Base-by-base conservation (phyloP, 1,284 basidiomycete genomes). In the Pseudozyma tsukubaensis region DNA sequence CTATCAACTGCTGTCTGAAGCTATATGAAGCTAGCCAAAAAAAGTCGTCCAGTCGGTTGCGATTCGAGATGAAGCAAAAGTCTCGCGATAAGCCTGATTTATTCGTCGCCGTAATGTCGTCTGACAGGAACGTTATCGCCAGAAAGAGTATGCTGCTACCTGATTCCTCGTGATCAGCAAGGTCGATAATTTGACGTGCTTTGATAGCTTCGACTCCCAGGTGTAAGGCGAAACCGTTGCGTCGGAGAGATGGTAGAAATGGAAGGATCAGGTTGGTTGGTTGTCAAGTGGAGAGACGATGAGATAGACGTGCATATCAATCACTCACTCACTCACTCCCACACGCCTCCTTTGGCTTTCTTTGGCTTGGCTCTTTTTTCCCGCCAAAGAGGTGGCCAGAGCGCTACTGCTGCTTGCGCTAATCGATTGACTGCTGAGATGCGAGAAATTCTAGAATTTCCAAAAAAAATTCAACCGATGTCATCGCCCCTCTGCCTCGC, bases 401-500 rank as follows among this genome's bases (percentile, higher is more conserved):
- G 44, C 44, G 44, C 21, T 21, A 24, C 24, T 21, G 10, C 19
- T 43, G 18, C 9, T 10, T 8, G 6, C 32, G 48, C 14, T 19
- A 9, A 11, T 50, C 11, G n/a, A 29, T 29, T 29, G 24, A 29
- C 24, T 29, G 24, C 24, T 29, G 24, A 29, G 6, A 29, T 29
- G 24, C 24, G 24, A 29, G 24, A 29, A 29, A 29, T 29, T 29
- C 24, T 29, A 29, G 24, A 29, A 29, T 39, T 39, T 39, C 16
- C 37, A n/a, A 39, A n/a, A n/a, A 39, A 37, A 37, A n/a, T 3
- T 12, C 16, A 39, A 39, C 16, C 37, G 4, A 12, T 36, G n/a
- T 39, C 34, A 47, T 50, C 42, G 34, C 39, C 39, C 32, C 52
- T 10, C 42, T 19, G 43, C 45, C 34, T 52, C 57, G 45, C 57